phyloP scores from a whole-genome alignment of 257 asterid genomes.

The Fraxinus quadrangulata region DNA sequence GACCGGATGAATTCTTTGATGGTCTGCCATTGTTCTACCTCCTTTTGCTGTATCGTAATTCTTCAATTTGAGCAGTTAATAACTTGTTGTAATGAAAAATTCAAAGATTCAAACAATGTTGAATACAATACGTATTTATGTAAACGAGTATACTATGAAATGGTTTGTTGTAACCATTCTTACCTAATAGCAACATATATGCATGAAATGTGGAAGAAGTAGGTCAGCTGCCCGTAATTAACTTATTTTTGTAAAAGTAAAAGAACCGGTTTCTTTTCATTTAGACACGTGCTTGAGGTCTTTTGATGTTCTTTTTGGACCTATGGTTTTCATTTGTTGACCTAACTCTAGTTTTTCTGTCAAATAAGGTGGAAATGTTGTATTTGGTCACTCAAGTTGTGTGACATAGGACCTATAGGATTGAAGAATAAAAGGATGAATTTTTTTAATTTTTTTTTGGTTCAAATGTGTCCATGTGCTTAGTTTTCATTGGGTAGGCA shows the following conservation, averaged over 20 bases:
- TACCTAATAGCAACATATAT: slow-evolving; percentile 32
- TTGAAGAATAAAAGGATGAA: too few species aligned
- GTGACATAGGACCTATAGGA: neutral
- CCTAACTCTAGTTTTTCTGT: neutral
- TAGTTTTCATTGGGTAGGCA: neutral
- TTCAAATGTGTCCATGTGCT: neutral
- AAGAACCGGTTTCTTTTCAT: neutral
- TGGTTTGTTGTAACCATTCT: slow-evolving; percentile 28
- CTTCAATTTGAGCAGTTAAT: neutral
- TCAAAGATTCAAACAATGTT: neutral
- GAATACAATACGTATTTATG: neutral
- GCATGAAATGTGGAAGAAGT: slow-evolving; percentile 32
- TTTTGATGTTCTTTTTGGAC: neutral
- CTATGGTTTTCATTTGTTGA: neutral
- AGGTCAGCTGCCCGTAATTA: slow-evolving; percentile 45
- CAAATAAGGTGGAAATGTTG: neutral
- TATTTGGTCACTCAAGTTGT: neutral
- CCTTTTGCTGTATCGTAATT: slow-evolving; percentile 1
- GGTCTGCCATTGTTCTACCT: slow-evolving; percentile 34
- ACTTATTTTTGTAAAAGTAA: neutral
- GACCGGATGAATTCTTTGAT: slow-evolving; percentile 69
- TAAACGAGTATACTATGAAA: slow-evolving; percentile 7
- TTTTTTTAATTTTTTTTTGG: neutral
- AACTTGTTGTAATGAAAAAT: neutral
- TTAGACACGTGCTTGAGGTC: neutral